phyloP scores from a whole-genome alignment of 2,329 filamentous ascomycete species.

The Fusarium algeriense region DNA sequence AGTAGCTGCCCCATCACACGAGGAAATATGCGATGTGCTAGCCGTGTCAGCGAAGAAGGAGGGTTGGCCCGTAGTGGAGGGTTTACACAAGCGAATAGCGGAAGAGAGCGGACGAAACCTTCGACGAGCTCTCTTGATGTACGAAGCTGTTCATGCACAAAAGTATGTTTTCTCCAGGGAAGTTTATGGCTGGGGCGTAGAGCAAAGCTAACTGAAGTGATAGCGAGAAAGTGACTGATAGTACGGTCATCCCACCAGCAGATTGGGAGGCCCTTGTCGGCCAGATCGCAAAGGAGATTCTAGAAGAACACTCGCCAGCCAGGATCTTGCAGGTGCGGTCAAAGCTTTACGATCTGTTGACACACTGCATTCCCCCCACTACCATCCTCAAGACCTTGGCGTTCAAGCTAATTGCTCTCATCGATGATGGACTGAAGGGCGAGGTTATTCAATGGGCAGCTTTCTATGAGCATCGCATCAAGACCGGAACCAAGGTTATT shows the following conservation, averaged over 20 bases:
- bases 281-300: slow-evolving; percentile 91
- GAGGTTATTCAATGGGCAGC: slow-evolving; percentile 97
- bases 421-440: slow-evolving; percentile 89
- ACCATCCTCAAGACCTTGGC: slow-evolving; percentile 95
- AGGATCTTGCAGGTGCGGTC: slow-evolving; percentile 88
- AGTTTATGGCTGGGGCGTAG: not conserved
- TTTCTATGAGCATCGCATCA: slow-evolving; percentile 96
- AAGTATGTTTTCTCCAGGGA: slow-evolving; percentile 73
- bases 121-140: slow-evolving; percentile 92
- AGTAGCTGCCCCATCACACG: slow-evolving; percentile 88
- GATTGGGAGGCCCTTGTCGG: slow-evolving; percentile 96
- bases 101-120: slow-evolving; percentile 92
- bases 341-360: slow-evolving; percentile 96
- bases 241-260: slow-evolving; percentile 89
- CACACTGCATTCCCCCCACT: slow-evolving; percentile 95
- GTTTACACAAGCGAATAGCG: slow-evolving; percentile 86
- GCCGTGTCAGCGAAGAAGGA: slow-evolving; percentile 80
- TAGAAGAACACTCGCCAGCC: slow-evolving; percentile 91
- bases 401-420: slow-evolving; percentile 88
- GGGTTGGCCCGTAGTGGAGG: slow-evolving; percentile 81
- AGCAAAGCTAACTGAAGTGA: slow-evolving; percentile 47
- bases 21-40: slow-evolving; percentile 85
- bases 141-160: slow-evolving; percentile 95
- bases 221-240: slow-evolving; percentile 91
- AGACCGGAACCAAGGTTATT: slow-evolving; percentile 92